Evolutionary conservation across 2,329 filamentous ascomycete species (phyloP).

Genomic region (Alternaria longipes): DNA sequence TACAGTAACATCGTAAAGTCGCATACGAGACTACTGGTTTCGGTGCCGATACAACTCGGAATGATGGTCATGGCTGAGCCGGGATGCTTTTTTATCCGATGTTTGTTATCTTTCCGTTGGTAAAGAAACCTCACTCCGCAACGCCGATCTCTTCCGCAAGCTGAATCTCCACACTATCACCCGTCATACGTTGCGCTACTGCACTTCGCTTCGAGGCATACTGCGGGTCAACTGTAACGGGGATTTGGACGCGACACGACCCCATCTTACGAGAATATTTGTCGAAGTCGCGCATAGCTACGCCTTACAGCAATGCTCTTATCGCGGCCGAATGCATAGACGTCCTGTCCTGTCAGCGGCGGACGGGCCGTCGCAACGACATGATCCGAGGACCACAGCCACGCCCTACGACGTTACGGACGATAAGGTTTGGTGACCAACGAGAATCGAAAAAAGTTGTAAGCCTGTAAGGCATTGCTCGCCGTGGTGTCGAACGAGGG

Average conservation of each 20-base stretch:
- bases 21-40: not conserved
- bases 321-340: slow-evolving; percentile 24
- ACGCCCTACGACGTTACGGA: slow-evolving; percentile 1
- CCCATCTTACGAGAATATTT: slow-evolving; percentile 13
- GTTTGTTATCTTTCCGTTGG: slow-evolving; percentile 13
- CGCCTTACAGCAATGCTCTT: slow-evolving; percentile 17
- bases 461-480: not conserved
- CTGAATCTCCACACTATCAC: slow-evolving; percentile 32
- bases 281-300: slow-evolving; percentile 7
- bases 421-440: slow-evolving; percentile 35
- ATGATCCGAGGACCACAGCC: not conserved
- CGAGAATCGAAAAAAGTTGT: slow-evolving; percentile 14
- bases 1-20: slow-evolving; percentile 1
- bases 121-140: not conserved
- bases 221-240: slow-evolving; percentile 9
- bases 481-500: not conserved
- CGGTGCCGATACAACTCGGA: not conserved
- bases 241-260: slow-evolving; percentile 16
- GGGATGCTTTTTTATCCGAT: not conserved
- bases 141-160: slow-evolving; percentile 17
- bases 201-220: slow-evolving; percentile 21
- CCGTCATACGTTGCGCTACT: slow-evolving; percentile 27
- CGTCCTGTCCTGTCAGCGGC: slow-evolving; percentile 1
- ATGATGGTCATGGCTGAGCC: not conserved
- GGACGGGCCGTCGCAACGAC: slow-evolving; percentile 7